These are phyloP conservation scores for Paxillus ammoniavirescens DNA, from an alignment of 768 basidiomycete genomes.

Conservation along the genomic window DNA sequence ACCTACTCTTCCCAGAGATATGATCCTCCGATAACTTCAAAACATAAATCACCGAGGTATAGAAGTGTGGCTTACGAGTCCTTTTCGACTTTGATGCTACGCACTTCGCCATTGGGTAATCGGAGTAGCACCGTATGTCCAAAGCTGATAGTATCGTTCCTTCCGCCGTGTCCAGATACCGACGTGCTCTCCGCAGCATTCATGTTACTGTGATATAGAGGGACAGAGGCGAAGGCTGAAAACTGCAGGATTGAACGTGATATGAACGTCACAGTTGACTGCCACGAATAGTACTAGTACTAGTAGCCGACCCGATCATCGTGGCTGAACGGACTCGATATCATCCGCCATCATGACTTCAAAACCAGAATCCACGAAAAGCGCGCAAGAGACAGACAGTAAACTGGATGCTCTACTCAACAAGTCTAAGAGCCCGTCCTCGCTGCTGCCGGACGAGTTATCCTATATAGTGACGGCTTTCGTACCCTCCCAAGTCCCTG, in stretches of 20 bases:
- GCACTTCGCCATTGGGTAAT: constrained; percentile 78
- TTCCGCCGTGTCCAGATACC: constrained; percentile 8
- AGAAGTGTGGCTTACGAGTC: constrained; percentile 54
- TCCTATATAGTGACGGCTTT: constrained; percentile 51
- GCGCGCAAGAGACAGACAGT: background rate
- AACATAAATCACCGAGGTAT: background rate
- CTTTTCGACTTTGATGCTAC: constrained; percentile 68
- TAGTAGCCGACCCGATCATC: too few species aligned
- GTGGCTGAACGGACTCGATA: too few species aligned
- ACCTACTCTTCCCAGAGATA: constrained; percentile 84
- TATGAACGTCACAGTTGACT: background rate
- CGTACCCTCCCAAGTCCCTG: constrained; percentile 42
- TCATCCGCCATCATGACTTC: constrained; percentile 10
- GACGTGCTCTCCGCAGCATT: constrained; percentile 6
- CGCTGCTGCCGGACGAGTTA: constrained; percentile 55
- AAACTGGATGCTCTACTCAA: constrained; percentile 31
- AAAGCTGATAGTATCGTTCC: constrained; percentile 45
- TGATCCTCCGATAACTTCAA: constrained; percentile 43
- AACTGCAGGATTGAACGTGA: background rate
- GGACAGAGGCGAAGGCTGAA: background rate
- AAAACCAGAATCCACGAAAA: background rate
- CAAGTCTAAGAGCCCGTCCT: constrained; percentile 31
- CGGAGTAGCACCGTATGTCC: constrained; percentile 79
- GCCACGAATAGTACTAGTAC: background rate
- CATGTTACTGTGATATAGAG: constrained; percentile 11